These are phyloP conservation scores for Hirsutella minnesotensis DNA, from an alignment of 2,329 filamentous ascomycete genomes.

Conservation along the genomic window DNA sequence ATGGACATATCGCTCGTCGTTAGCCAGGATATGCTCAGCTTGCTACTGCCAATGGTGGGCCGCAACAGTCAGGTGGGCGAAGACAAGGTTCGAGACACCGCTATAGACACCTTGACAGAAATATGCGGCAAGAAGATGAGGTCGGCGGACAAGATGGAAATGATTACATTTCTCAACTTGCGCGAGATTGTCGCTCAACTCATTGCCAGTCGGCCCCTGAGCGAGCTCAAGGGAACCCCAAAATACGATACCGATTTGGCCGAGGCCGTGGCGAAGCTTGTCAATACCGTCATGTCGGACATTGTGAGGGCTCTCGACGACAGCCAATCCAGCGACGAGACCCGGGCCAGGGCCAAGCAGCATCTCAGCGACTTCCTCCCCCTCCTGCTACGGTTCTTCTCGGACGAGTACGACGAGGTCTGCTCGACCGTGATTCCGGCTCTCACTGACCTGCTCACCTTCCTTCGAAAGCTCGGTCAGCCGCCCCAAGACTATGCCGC, in stretches of 20 bases:
- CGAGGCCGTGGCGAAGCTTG: conserved; percentile 87
- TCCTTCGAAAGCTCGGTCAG: conserved; percentile 68
- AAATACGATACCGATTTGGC: conserved; percentile 93
- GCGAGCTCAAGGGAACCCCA: conserved; percentile 66
- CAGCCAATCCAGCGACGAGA: conserved; percentile 44
- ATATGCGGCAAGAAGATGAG: conserved; percentile 98
- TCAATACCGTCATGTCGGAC: conserved; percentile 81
- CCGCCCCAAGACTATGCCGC: conserved; percentile 65
- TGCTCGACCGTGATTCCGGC: conserved; percentile 92
- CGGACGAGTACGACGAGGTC: conserved; percentile 95
- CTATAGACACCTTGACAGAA: conserved; percentile 90
- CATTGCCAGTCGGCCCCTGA: conserved; percentile 68
- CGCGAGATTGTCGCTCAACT: conserved; percentile 77
- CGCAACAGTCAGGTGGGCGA: conserved; percentile 51
- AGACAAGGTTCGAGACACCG: conserved; percentile 78
- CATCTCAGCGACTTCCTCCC: conserved; percentile 76
- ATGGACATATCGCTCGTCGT: conserved; percentile 92
- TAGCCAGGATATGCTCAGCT: conserved; percentile 74
- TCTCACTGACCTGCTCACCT: conserved; percentile 82
- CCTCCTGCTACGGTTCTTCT: conserved; percentile 84
- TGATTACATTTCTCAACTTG: conserved; percentile 85
- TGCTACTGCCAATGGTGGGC: conserved; percentile 80
- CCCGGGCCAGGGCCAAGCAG: conserved; percentile 64
- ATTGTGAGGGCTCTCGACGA: conserved; percentile 79
- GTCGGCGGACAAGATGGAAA: conserved; percentile 79